phyloP scores from a whole-genome alignment of 2,329 filamentous ascomycete genomes.

The Cytospora schulzeri region DNA sequence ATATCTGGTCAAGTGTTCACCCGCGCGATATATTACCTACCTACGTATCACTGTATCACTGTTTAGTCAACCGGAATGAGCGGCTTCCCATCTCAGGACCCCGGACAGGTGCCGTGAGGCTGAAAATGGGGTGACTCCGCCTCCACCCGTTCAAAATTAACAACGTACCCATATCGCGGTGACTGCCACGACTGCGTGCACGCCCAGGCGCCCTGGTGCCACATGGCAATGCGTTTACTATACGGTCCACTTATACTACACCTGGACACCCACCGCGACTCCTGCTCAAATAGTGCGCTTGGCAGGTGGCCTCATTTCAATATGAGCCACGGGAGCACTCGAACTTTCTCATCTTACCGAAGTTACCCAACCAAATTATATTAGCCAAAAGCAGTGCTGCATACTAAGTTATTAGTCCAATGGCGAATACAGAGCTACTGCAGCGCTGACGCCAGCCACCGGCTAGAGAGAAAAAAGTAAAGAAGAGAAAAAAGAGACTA shows the following conservation, averaged over 20 bases:
- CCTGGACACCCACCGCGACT: too few relatives aligned
- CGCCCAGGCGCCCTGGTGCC: too few relatives aligned
- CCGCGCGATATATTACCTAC: too few relatives aligned
- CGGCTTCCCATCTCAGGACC: too few relatives aligned
- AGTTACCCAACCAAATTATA: neutral
- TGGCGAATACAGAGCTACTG: neutral
- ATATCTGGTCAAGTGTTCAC: neutral
- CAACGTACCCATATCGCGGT: neutral
- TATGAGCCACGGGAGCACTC: neutral
- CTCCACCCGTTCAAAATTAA: neutral
- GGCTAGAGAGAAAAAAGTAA: neutral
- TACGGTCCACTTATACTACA: too few relatives aligned
- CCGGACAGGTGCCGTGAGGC: neutral
- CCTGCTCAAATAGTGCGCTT: too few relatives aligned
- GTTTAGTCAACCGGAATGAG: neutral
- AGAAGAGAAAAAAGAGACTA: neutral
- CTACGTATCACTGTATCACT: too few relatives aligned
- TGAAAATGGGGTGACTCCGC: neutral
- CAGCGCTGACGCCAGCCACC: neutral
- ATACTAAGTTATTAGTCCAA: too few relatives aligned
- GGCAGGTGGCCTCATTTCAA: too few relatives aligned
- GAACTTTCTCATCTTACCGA: neutral
- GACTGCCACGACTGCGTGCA: neutral
- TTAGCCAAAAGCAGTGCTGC: neutral
- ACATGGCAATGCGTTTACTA: neutral